A percentile compares a stretch with the other conserved stretches of the same genome.
Evolutionary conservation across 179 eudicot genomes (phyloP).

Genomic region (Heliamphora ciliata): DNA sequence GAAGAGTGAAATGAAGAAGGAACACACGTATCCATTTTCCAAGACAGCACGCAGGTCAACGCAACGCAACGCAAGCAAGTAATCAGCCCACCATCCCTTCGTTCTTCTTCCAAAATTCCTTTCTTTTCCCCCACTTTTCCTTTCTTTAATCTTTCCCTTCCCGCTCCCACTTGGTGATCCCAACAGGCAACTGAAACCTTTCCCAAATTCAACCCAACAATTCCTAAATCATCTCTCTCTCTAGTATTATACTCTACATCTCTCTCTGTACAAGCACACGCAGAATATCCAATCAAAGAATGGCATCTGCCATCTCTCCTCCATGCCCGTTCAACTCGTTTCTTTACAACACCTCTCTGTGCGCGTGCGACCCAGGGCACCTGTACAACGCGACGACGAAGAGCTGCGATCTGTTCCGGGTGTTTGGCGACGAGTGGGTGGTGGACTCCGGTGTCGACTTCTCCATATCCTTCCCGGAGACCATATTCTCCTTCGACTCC

Average conservation of each 20-base stretch:
- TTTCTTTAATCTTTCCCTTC: neutral
- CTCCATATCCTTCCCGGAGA: conserved; percentile 45
- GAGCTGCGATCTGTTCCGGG: conserved; percentile 35
- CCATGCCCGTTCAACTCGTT: conserved; percentile 50
- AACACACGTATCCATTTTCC: too few species aligned
- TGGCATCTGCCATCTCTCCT: neutral
- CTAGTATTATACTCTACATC: too few species aligned
- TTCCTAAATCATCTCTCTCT: neutral
- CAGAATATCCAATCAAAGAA: neutral
- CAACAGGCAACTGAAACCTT: neutral
- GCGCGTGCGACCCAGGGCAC: conserved; percentile 77
- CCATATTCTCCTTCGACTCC: conserved; percentile 63
- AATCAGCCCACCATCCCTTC: too few species aligned
- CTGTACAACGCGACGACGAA: conserved; percentile 37
- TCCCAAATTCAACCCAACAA: neutral
- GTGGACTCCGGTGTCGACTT: conserved; percentile 58
- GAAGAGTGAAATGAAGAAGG: too few species aligned
- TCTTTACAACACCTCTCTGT: conserved; percentile 47
- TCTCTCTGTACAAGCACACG: neutral
- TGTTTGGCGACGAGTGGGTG: conserved; percentile 28
- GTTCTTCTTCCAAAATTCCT: neutral
- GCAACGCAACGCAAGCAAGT: too few species aligned
- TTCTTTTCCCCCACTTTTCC: neutral
- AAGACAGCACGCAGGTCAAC: too few species aligned
- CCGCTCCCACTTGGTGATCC: neutral